Evolutionary conservation across 1,139 yeast genomes (phyloP).

Genomic region (Debaryomyces singareniensis): DNA sequence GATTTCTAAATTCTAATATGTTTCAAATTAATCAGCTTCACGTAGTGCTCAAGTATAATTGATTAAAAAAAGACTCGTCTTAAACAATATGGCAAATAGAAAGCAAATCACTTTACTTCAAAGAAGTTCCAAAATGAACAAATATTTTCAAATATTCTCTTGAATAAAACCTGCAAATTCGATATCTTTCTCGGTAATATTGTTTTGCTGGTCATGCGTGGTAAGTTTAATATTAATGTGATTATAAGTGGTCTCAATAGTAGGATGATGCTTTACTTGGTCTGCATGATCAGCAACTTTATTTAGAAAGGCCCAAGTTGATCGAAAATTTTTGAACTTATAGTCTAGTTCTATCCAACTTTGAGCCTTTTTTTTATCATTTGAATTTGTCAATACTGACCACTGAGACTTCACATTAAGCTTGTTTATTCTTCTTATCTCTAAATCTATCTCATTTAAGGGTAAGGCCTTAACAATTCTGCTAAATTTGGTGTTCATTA

Average conservation of each 20-base stretch:
- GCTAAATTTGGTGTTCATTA: not conserved
- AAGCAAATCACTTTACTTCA: too few species aligned
- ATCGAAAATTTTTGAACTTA: conserved; percentile 44
- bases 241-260: conserved; percentile 58
- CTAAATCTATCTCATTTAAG: conserved; percentile 3
- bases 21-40: too few species aligned
- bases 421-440: conserved; percentile 4
- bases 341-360: conserved; percentile 18
- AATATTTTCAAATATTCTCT: too few species aligned
- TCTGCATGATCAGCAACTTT: conserved; percentile 59
- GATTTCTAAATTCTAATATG: too few species aligned
- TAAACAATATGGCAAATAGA: too few species aligned
- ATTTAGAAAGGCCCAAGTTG: conserved; percentile 62
- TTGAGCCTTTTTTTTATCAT: conserved; percentile 2
- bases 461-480: not conserved
- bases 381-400: conserved; percentile 2
- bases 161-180: conserved; percentile 44
- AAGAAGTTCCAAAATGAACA: too few species aligned
- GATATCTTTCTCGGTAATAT: conserved; percentile 53
- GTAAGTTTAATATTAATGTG: conserved; percentile 50
- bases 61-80: too few species aligned
- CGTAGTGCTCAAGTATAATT: too few species aligned
- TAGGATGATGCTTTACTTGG: conserved; percentile 66
- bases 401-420: conserved; percentile 3
- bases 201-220: conserved; percentile 60